Conservation (phyloP, 805 yeast species). For the Sugiyamaella mastotermitis region DNA sequence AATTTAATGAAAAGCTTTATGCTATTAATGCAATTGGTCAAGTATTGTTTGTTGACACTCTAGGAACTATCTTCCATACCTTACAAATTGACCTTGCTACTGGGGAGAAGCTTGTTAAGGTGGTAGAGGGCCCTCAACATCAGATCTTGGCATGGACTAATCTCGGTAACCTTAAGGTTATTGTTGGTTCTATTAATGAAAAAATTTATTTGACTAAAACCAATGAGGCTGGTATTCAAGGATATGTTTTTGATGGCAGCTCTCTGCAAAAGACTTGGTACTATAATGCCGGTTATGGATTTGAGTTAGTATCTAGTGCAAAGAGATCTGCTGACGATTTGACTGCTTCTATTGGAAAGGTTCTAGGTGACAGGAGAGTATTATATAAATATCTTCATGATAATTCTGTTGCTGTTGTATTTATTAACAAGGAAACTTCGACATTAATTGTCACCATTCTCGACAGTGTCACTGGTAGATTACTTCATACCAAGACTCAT, state of each 20-base stretch:
- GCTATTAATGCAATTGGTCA: constrained; percentile 14
- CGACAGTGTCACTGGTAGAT: constrained; percentile 65
- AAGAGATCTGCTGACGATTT: constrained; percentile 35
- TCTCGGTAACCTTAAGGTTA: constrained; percentile 3
- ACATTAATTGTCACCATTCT: constrained; percentile 46
- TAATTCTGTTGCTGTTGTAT: constrained; percentile 49
- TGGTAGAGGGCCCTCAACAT: constrained; percentile 1
- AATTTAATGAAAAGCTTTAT: constrained; percentile 3
- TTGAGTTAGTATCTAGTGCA: constrained; percentile 37
- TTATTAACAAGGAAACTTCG: constrained; percentile 29
- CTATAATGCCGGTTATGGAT: constrained; percentile 28
- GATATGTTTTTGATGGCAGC: background rate
- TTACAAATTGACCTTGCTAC: background rate
- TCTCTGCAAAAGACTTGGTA: constrained; percentile 33
- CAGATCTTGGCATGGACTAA: constrained; percentile 7
- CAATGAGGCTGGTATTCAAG: background rate
- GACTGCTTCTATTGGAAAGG: constrained; percentile 59
- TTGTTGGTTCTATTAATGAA: constrained; percentile 1
- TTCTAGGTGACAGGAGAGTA: constrained; percentile 64
- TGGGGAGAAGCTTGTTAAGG: constrained; percentile 4
- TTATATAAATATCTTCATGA: constrained; percentile 82
- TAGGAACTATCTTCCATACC: constrained; percentile 9
- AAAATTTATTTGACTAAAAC: constrained; percentile 1
- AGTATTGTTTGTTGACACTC: constrained; percentile 15
- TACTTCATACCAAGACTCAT: constrained; percentile 42